These are phyloP conservation scores for Polygonum maritimum DNA, from an alignment of 148 eudicot species.

Conservation along the genomic window DNA sequence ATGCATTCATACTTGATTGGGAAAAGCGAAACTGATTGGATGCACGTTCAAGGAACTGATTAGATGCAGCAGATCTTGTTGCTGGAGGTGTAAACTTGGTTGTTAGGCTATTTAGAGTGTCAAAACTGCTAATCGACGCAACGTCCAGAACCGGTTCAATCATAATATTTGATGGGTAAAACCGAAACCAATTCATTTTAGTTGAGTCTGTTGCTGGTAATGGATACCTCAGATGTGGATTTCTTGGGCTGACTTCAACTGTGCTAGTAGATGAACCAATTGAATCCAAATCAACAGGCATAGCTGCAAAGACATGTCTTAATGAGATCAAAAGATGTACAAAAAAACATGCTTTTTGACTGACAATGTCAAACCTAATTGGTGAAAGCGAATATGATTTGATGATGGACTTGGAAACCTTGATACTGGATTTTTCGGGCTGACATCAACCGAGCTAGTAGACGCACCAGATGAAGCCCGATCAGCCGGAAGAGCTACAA, in stretches of 20 bases:
- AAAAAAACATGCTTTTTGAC: not conserved
- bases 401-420: not conserved
- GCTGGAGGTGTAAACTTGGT: not conserved
- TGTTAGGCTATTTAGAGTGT: not conserved
- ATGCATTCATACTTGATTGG: not conserved
- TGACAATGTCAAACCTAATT: not conserved
- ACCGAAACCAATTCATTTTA: not conserved
- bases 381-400: not conserved
- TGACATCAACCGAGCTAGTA: not conserved
- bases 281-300: not conserved
- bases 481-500: not conserved
- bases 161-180: not conserved
- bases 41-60: too few species aligned
- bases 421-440: not conserved
- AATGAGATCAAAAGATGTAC: not conserved
- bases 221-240: not conserved
- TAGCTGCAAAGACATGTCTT: not conserved
- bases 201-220: not conserved
- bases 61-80: not conserved
- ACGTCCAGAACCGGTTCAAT: not conserved
- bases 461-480: not conserved
- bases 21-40: too few species aligned
- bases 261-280: not conserved
- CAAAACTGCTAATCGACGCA: not conserved
- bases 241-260: conserved; percentile 6